phyloP scores from a whole-genome alignment of 345 rosid species.

The Aquilaria sinensis region DNA sequence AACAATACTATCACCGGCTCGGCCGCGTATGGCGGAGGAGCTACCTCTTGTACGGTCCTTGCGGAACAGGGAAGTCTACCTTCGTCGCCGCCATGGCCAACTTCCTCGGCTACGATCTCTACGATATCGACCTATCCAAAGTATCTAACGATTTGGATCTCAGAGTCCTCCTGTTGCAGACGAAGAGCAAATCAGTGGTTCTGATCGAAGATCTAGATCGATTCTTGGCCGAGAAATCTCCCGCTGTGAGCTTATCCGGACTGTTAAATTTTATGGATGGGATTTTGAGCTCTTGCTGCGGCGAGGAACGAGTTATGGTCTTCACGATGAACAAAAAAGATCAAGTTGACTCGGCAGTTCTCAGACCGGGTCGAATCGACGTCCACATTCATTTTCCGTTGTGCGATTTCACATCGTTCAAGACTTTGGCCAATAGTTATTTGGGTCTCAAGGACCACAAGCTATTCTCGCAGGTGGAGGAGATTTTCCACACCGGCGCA shows the following conservation, averaged over 20 bases:
- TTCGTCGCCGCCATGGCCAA: slow-evolving; percentile 50
- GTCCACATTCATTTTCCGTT: slow-evolving; percentile 75
- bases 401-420: slow-evolving; percentile 72
- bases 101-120: slow-evolving; percentile 38
- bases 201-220: slow-evolving; percentile 48
- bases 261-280: slow-evolving; percentile 52
- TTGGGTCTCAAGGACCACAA: slow-evolving; percentile 80
- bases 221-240: slow-evolving; percentile 25
- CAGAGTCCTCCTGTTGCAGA: slow-evolving; percentile 28
- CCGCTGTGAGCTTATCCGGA: slow-evolving; percentile 24
- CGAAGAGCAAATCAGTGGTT: slow-evolving; percentile 30
- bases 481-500: slow-evolving; percentile 61
- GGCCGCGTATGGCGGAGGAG: slow-evolving; percentile 57
- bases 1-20: slow-evolving; percentile 45
- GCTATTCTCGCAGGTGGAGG: slow-evolving; percentile 77
- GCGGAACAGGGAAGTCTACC: slow-evolving; percentile 51
- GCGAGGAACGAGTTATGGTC: slow-evolving; percentile 61
- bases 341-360: slow-evolving; percentile 40
- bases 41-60: slow-evolving; percentile 42
- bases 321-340: slow-evolving; percentile 56
- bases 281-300: slow-evolving; percentile 32
- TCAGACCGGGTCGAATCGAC: slow-evolving; percentile 70
- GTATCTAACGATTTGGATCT: slow-evolving; percentile 36
- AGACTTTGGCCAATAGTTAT: slow-evolving; percentile 52
- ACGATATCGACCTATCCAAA: slow-evolving; percentile 38